These are phyloP conservation scores for Hyparrhenia diplandra DNA, from an alignment of 176 grass and related monocot genomes.

Conservation along the genomic window DNA sequence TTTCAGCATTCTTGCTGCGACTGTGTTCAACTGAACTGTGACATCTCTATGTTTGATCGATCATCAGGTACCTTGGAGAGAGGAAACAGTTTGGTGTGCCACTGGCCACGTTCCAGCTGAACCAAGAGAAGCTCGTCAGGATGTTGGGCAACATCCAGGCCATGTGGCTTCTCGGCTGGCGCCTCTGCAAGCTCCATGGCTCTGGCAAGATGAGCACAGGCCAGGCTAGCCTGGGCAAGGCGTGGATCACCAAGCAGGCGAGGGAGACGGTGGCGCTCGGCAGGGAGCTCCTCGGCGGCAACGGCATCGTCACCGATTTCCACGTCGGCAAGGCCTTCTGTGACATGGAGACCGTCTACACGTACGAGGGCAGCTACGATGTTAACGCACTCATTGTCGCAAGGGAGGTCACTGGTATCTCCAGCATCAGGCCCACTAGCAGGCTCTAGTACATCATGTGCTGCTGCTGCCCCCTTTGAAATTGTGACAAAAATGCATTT, in stretches of 20 bases:
- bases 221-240: constrained; percentile 63
- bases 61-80: constrained; percentile 59
- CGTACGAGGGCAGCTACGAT: constrained; percentile 64
- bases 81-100: constrained; percentile 69
- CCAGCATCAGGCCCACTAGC: constrained; percentile 51
- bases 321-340: constrained; percentile 74
- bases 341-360: constrained; percentile 57
- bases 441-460: not conserved
- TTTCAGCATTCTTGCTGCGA: no score
- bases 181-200: constrained; percentile 48
- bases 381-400: constrained; percentile 47
- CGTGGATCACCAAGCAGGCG: constrained; percentile 55
- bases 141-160: constrained; percentile 73
- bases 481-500: not conserved
- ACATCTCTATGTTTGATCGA: not conserved
- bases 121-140: constrained; percentile 58
- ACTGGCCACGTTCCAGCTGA: constrained; percentile 56
- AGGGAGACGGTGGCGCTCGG: constrained; percentile 57
- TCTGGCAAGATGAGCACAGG: constrained; percentile 43
- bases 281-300: constrained; percentile 59
- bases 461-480: no score
- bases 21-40: not conserved
- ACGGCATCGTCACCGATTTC: constrained; percentile 69
- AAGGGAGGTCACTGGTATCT: constrained; percentile 55
- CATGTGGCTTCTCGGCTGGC: constrained; percentile 50